Evolutionary conservation across 2,329 filamentous ascomycete genomes (phyloP).

Genomic region (Phoma herbarum): DNA sequence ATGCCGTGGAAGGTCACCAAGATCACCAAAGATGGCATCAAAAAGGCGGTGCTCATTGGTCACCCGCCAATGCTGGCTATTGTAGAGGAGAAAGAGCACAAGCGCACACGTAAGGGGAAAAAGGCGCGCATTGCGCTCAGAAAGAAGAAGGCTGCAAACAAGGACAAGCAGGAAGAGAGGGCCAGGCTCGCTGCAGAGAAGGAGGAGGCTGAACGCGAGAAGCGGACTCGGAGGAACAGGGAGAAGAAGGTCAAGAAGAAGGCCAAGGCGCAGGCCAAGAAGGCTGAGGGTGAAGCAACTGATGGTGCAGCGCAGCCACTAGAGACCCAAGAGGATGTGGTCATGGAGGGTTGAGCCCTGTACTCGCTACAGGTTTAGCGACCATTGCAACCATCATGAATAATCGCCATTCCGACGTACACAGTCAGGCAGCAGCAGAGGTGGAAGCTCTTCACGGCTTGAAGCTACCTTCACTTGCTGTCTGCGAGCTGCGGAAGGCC

Average conservation of each 20-base stretch:
- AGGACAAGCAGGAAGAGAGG: conserved; percentile 37
- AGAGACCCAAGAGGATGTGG: conserved; percentile 3
- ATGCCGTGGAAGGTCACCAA: conserved; percentile 49
- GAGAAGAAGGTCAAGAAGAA: conserved; percentile 52
- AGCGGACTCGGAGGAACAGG: conserved; percentile 47
- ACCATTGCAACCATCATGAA: neutral
- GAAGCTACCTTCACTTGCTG: conserved; percentile 1
- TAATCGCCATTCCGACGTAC: neutral
- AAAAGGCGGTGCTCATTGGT: conserved; percentile 42
- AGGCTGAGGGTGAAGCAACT: conserved; percentile 19
- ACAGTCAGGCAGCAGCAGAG: neutral
- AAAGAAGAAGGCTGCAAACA: conserved; percentile 42
- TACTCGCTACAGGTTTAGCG: neutral
- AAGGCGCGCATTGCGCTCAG: conserved; percentile 47
- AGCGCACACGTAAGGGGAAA: conserved; percentile 46
- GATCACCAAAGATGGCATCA: conserved; percentile 42
- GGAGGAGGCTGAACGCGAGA: conserved; percentile 47
- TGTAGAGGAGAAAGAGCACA: conserved; percentile 35
- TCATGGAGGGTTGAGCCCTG: conserved; percentile 13
- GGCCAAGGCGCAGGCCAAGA: conserved; percentile 47
- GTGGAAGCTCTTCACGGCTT: neutral
- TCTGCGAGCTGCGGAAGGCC: neutral
- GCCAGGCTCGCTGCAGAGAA: conserved; percentile 42
- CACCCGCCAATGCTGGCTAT: conserved; percentile 34
- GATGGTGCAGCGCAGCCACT: neutral